Evolutionary conservation across 371 early-diverging fungal species (phyloP).

Genomic region (Mucor circinelloides): DNA sequence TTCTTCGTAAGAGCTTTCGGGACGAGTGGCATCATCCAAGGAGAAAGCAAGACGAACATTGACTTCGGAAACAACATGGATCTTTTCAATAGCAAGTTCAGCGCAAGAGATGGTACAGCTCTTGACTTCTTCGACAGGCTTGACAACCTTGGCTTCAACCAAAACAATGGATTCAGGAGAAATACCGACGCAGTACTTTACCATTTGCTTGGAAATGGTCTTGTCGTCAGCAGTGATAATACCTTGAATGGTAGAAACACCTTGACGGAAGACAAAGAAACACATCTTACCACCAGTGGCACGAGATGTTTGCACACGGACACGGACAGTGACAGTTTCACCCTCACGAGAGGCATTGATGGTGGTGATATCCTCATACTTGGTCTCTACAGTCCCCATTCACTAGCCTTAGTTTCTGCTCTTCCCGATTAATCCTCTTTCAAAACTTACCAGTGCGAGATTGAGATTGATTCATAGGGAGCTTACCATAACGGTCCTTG

Average conservation of each 20-base stretch:
- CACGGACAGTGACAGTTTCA: conserved; percentile 81
- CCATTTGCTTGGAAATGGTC: conserved; percentile 92
- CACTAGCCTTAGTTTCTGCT: neutral
- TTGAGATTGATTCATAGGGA: conserved; percentile 87
- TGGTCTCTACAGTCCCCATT: conserved; percentile 36
- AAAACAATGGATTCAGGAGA: conserved; percentile 89
- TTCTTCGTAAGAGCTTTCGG: conserved; percentile 81
- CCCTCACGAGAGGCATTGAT: conserved; percentile 70
- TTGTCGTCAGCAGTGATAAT: conserved; percentile 69
- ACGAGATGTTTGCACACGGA: conserved; percentile 90
- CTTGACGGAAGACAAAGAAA: conserved; percentile 93
- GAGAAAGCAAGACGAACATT: conserved; percentile 90
- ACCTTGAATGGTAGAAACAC: conserved; percentile 87
- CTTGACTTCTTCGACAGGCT: conserved; percentile 85
- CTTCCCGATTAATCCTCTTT: neutral
- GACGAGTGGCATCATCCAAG: conserved; percentile 94
- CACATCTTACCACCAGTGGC: conserved; percentile 89
- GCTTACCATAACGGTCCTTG: conserved; percentile 83
- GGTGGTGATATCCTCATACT: conserved; percentile 55
- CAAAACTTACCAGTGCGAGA: conserved; percentile 59
- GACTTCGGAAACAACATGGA: conserved; percentile 83
- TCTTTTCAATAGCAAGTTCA: conserved; percentile 80
- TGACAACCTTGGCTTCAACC: conserved; percentile 79
- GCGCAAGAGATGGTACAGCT: conserved; percentile 91
- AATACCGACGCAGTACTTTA: conserved; percentile 88